A percentile compares a stretch with the other conserved stretches of the same genome.
Evolutionary conservation across 257 asterid genomes (phyloP).

Genomic region (Catharanthus roseus): DNA sequence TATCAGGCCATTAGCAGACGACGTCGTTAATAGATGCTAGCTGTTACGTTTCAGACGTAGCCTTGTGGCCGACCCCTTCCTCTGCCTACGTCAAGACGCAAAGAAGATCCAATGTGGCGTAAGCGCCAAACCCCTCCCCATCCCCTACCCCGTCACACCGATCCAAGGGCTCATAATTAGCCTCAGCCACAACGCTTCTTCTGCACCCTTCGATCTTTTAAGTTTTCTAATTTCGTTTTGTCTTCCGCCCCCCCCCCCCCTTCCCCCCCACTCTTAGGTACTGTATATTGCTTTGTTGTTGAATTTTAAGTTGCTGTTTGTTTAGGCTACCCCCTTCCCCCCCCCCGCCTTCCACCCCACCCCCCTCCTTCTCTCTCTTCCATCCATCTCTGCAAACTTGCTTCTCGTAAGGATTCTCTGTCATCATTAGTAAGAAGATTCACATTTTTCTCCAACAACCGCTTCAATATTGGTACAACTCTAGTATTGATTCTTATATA

Average conservation of each 20-base stretch:
- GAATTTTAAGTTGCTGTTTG: constrained; percentile 78
- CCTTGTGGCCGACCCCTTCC: constrained; percentile 55
- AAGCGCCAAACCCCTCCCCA: constrained; percentile 66
- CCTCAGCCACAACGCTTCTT: constrained; percentile 42
- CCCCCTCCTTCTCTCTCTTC: constrained; percentile 17
- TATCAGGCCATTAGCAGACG: constrained; percentile 16
- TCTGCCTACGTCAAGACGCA: constrained; percentile 64
- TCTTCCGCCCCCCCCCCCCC: no score
- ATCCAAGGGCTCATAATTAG: constrained; percentile 41
- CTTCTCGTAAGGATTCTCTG: constrained; percentile 18
- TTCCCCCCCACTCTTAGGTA: no score
- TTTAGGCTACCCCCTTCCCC: constrained; percentile 57
- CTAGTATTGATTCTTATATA: no score
- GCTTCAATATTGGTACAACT: constrained; percentile 6
- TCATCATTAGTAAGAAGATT: constrained; percentile 30
- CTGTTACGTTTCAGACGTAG: constrained; percentile 37
- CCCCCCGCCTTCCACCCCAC: constrained; percentile 7
- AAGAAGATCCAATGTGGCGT: constrained; percentile 67
- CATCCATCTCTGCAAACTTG: not conserved
- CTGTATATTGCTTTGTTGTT: constrained; percentile 38
- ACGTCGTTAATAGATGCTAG: constrained; percentile 28
- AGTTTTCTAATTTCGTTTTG: constrained; percentile 21
- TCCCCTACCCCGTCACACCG: constrained; percentile 17
- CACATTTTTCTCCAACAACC: constrained; percentile 15
- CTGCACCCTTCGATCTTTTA: constrained; percentile 25